phyloP scores from a whole-genome alignment of 768 basidiomycete species.

The Lactifluus echinatus region DNA sequence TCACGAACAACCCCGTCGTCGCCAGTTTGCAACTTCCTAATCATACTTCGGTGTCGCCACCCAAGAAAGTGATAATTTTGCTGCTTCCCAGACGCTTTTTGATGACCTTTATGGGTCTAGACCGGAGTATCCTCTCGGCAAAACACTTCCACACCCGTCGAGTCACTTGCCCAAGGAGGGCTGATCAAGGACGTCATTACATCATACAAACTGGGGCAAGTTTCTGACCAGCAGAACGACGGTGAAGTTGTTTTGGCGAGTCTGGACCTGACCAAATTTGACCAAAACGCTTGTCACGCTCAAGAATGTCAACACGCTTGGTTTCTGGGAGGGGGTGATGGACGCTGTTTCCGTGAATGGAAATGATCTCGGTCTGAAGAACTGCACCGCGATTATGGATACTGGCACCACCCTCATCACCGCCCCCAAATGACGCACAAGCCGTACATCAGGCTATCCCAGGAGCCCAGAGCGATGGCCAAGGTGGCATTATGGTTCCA shows the following conservation, averaged over 20 bases:
- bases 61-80: constrained; percentile 54
- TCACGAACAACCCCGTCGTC: constrained; percentile 53
- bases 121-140: constrained; percentile 62
- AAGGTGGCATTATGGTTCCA: constrained; percentile 52
- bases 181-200: constrained; percentile 56
- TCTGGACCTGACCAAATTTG: constrained; percentile 60
- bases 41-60: constrained; percentile 60
- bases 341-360: constrained; percentile 54
- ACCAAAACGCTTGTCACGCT: constrained; percentile 49
- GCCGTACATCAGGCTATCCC: constrained; percentile 48
- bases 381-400: constrained; percentile 62
- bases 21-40: constrained; percentile 48
- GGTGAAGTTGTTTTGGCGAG: constrained; percentile 80
- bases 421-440: constrained; percentile 40
- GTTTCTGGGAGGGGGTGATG: constrained; percentile 77
- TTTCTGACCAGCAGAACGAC: constrained; percentile 59
- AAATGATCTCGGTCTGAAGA: constrained; percentile 37
- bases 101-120: constrained; percentile 74
- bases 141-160: constrained; percentile 55
- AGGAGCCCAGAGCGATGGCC: constrained; percentile 42
- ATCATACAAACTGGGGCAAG: constrained; percentile 73
- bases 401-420: constrained; percentile 41
- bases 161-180: constrained; percentile 51
- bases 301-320: constrained; percentile 51
- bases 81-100: constrained; percentile 39